These are phyloP conservation scores for Coffea humblotiana DNA, from an alignment of 305 asterid species.

Conservation along the genomic window DNA sequence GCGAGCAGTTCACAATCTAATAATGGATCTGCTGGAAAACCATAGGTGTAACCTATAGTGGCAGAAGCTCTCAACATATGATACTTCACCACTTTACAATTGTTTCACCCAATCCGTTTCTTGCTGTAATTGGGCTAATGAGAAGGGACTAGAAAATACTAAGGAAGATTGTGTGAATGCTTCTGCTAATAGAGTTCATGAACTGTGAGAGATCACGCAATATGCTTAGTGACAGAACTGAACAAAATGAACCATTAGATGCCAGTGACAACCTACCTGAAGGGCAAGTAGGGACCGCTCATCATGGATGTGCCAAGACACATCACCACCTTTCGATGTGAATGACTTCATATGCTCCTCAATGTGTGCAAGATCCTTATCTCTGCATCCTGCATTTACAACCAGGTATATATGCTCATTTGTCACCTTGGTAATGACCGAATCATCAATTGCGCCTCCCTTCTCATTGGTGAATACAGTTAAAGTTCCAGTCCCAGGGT, in stretches of 20 bases:
- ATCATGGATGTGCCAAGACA: constrained; percentile 97
- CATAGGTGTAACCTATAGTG: neutral
- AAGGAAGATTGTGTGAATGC: neutral
- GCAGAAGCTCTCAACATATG: neutral
- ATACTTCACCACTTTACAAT: neutral
- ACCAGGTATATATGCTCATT: constrained; percentile 84
- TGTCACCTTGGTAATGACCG: constrained; percentile 90
- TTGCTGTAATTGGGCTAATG: neutral
- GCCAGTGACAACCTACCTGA: constrained; percentile 40
- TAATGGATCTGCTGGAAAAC: neutral
- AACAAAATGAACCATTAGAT: neutral
- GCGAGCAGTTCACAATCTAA: neutral
- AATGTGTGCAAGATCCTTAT: constrained; percentile 96
- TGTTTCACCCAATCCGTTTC: neutral
- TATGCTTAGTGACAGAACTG: neutral
- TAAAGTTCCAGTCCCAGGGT: constrained; percentile 84
- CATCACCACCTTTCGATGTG: constrained; percentile 89
- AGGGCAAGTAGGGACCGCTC: constrained; percentile 95
- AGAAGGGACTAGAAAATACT: neutral
- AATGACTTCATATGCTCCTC: constrained; percentile 95
- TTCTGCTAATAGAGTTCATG: neutral
- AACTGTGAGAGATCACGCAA: neutral
- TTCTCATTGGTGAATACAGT: constrained; percentile 96
- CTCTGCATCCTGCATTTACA: constrained; percentile 85
- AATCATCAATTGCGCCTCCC: constrained; percentile 98